Evolutionary conservation across 202 grass and related monocot species (phyloP).

Genomic region (Schoenoplectus triqueter): DNA sequence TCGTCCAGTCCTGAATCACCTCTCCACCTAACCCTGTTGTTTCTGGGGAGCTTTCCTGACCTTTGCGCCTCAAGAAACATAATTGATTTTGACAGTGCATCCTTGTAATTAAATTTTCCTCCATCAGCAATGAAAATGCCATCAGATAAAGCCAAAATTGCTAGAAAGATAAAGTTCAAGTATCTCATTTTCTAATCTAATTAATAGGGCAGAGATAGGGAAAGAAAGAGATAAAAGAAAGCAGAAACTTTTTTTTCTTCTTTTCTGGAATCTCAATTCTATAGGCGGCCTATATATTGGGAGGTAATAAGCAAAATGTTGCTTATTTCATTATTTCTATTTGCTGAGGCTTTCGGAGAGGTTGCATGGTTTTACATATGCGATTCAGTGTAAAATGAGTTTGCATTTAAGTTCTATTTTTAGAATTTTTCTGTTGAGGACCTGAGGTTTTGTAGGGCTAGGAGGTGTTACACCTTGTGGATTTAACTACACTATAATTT

Average conservation of each 20-base stretch:
- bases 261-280: slow-evolving; percentile 14
- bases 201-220: not conserved
- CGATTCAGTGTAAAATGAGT: slow-evolving; percentile 28
- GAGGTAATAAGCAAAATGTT: slow-evolving; percentile 27
- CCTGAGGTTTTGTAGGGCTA: slow-evolving; percentile 9
- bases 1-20: slow-evolving; percentile 87
- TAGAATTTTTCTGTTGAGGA: slow-evolving; percentile 26
- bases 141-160: slow-evolving; percentile 26
- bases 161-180: slow-evolving; percentile 2
- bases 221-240: slow-evolving; percentile 15
- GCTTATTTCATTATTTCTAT: slow-evolving; percentile 26
- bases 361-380: slow-evolving; percentile 42
- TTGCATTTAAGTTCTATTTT: slow-evolving; percentile 32
- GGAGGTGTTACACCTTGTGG: not conserved
- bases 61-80: slow-evolving; percentile 93
- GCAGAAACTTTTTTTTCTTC: slow-evolving; percentile 2
- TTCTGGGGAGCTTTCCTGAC: slow-evolving; percentile 80
- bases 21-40: slow-evolving; percentile 84
- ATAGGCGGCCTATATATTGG: slow-evolving; percentile 26
- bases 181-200: slow-evolving; percentile 21
- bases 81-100: slow-evolving; percentile 82
- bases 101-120: slow-evolving; percentile 66
- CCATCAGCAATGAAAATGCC: slow-evolving; percentile 1
- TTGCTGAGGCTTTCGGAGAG: slow-evolving; percentile 20
- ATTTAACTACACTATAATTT: slow-evolving; percentile 1